A percentile compares a stretch with the other conserved stretches of the same genome.
These are phyloP conservation scores for Raffaelea deltoideospora DNA, from an alignment of 2,329 filamentous ascomycete species.

Conservation along the genomic window DNA sequence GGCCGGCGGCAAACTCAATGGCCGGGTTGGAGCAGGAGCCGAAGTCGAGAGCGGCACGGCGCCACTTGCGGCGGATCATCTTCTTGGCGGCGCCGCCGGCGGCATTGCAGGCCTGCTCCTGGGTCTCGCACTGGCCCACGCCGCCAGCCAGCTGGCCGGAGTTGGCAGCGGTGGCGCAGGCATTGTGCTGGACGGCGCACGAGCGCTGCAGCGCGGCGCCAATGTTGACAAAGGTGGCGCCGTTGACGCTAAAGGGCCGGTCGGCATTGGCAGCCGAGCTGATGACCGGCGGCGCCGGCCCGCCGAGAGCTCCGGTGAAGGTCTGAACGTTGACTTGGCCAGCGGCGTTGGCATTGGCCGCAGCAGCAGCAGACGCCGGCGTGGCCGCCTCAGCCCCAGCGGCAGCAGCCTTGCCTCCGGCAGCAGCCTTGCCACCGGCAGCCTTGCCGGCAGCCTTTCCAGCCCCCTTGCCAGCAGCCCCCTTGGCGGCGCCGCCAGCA, in stretches of 20 bases:
- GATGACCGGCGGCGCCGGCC: conserved; percentile 24
- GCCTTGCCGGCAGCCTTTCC: background rate
- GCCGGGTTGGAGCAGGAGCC: conserved; percentile 31
- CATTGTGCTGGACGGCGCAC: conserved; percentile 35
- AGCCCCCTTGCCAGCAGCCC: background rate
- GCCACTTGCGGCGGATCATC: conserved; percentile 11
- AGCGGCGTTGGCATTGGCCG: conserved; percentile 7
- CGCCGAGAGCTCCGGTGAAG: conserved; percentile 28
- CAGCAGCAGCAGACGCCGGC: background rate
- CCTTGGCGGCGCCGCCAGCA: conserved; percentile 5
- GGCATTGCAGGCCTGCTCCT: conserved; percentile 23
- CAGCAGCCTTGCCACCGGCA: conserved; percentile 1
- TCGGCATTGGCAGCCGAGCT: conserved; percentile 17
- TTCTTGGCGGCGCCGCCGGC: conserved; percentile 10
- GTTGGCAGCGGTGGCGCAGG: conserved; percentile 33
- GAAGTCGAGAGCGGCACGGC: conserved; percentile 20
- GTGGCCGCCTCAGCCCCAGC: background rate
- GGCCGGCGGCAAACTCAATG: conserved; percentile 30
- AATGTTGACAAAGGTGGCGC: conserved; percentile 34
- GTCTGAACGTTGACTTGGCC: conserved; percentile 24
- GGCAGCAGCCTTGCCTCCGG: background rate
- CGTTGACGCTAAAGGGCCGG: conserved; percentile 36
- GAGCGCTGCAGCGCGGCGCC: conserved; percentile 30
- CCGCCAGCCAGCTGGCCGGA: conserved; percentile 20
- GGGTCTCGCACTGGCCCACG: conserved; percentile 26